Base-by-base conservation (phyloP, 305 asterid genomes). In the Striga hermonthica region DNA sequence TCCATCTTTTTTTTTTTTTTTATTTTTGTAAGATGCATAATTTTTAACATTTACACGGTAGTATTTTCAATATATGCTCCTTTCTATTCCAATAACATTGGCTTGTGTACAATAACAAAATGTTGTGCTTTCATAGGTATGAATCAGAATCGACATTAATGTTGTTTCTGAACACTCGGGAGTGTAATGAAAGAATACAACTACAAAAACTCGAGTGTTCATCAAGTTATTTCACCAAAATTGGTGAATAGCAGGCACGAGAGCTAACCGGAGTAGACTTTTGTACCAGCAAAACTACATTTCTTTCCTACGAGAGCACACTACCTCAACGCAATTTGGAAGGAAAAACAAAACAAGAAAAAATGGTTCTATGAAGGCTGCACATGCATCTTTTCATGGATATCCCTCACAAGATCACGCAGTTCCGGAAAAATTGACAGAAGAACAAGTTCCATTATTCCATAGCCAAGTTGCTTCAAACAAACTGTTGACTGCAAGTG, bases 381-480 rank as follows among this genome's bases (percentile, higher is more conserved):
- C 76, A 68, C 67, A 34, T 76, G 93, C 81, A 79, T 73, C 84
- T 84, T 84, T 71, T 90, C 84, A 49, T 86, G 95, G 73, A 84
- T 81, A 67, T 91, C 93, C 75, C 75, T 75, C 81, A 91, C 79
- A 48, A 88, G 62, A 61, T 83, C 91, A 59, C 78, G 89, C 79
- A 91, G 57, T 82, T 91, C 96, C 22, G 97, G 97, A 68, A 86
- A 91, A 50, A 86, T 60, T 9, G 96, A 76, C 57, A 88, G 65
- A 38, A 91, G 84, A 53, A 84, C 75, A 38, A 88, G 93, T 79
- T 91, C 97, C 53, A 91, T 71, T 72, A 91, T 87, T 67, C 83
- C 96, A 68, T 84, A 91, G 0, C 79, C 89, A 57, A 91, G 84
- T 83, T 91, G 97, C 91, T 91, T 88, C 75, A 91, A 72, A 66